Conservation (phyloP, 352 stramenopile genomes). For the Pythium dissimile region DNA sequence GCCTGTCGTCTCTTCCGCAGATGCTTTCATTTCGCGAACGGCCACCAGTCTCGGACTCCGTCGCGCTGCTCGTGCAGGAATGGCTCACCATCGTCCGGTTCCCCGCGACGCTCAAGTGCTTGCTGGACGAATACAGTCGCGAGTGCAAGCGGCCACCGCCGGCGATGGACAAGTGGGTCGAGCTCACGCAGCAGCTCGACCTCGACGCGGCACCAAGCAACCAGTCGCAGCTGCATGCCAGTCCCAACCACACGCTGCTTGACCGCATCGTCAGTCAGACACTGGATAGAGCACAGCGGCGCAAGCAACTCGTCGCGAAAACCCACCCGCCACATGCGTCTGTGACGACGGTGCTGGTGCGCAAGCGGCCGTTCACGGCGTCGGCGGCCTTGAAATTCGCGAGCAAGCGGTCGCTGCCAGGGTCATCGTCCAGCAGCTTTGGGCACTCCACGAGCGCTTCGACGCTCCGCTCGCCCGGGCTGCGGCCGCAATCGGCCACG, state of each 20-base stretch:
- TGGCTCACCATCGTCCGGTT: constrained; percentile 38
- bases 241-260: constrained; percentile 4
- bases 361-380: constrained; percentile 4
- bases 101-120: constrained; percentile 30
- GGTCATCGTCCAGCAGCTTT: neutral
- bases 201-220: neutral
- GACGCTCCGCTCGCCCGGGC: neutral
- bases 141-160: constrained; percentile 19
- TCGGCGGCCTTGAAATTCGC: constrained; percentile 7
- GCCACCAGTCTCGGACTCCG: constrained; percentile 54
- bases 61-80: constrained; percentile 43
- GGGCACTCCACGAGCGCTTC: neutral
- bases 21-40: constrained; percentile 39
- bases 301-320: neutral
- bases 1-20: too few relatives aligned
- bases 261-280: constrained; percentile 14
- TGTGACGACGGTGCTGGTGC: constrained; percentile 3
- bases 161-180: constrained; percentile 23
- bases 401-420: constrained; percentile 8
- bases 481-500: constrained; percentile 45
- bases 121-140: constrained; percentile 33
- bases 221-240: neutral
- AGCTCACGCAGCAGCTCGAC: constrained; percentile 21
- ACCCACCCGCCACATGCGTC: neutral
- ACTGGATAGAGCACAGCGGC: neutral